These are phyloP conservation scores for Massariosphaeria phaeospora DNA, from an alignment of 495 filamentous ascomycete genomes.

Conservation along the genomic window DNA sequence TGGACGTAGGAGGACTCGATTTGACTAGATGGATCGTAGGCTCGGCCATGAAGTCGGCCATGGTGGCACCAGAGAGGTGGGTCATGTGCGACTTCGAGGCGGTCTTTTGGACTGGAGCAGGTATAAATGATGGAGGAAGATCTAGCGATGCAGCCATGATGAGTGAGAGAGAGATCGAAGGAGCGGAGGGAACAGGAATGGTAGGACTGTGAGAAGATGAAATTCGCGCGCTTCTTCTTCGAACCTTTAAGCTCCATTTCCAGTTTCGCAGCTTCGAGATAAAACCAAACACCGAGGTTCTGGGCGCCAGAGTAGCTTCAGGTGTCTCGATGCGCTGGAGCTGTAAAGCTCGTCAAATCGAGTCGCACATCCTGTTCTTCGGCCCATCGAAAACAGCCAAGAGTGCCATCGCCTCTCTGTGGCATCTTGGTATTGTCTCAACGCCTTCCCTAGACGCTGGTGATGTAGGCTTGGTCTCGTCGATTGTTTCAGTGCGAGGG, in stretches of 20 bases:
- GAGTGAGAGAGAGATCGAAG: background rate
- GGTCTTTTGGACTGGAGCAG: background rate
- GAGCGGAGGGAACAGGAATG: background rate
- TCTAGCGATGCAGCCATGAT: no score
- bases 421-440: background rate
- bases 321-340: constrained; percentile 1
- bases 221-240: background rate
- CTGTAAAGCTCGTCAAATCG: background rate
- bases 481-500: constrained; percentile 14
- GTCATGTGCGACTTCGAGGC: constrained; percentile 7
- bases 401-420: background rate
- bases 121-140: background rate
- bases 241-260: background rate
- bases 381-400: constrained; percentile 2
- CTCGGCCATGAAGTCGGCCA: constrained; percentile 11
- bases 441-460: constrained; percentile 14
- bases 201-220: background rate
- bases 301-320: constrained; percentile 10
- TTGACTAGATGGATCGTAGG: constrained; percentile 14
- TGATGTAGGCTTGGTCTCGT: constrained; percentile 21
- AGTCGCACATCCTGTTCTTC: background rate
- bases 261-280: background rate
- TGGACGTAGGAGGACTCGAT: background rate
- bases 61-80: constrained; percentile 23
- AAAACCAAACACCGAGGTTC: constrained; percentile 20